Evolutionary conservation across 805 yeast species (phyloP), one percentile per base, ranked within the genome.

Genomic region (Torulaspora indica): DNA sequence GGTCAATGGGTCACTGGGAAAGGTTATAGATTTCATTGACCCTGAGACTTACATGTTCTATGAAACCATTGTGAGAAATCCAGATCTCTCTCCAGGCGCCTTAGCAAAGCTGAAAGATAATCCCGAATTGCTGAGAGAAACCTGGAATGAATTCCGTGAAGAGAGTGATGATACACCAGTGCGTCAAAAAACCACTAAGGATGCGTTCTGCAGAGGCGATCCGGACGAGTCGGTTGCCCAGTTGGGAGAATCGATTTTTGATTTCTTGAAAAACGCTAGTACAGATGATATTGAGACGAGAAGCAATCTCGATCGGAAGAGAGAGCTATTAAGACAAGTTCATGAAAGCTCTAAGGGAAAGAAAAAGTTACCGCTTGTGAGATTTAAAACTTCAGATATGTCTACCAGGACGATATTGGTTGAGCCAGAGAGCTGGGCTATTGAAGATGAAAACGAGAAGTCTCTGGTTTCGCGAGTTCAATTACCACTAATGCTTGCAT

Each of bases 401-500:
- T 73, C 78, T 2, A 74, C 85, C 1, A 67, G 96, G 49, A 82
- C 82, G n/a, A 81, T 87, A 1, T 64, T 90, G 9, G 84, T 89
- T 3, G 84, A 80, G 49, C 88, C 90, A 0, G 98, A 91, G 59
- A 72, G 72, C 10, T 91, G 96, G 88, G 75, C 74, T 0, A 71
- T 86, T 17, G 91, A 82, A 51, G 95, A 88, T 63, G 88, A 84
- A 40, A 67, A 73, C 18, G 87, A 83, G 15, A 71, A 71, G 7
- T 77, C 82, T 0, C 53, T 87, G 10, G 95, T 86, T 0, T 72
- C 83, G 1, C 72, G 97, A 55, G 71, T 73, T 0, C 98, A 93
- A 58, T 54, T 93, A 2, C 98, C 98, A 0, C 67, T 93, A 42
- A 81, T 91, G 55, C 69, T 90, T n/a, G 95, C 98, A 0, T 93